Evolutionary conservation across 768 basidiomycete species (phyloP).

Genomic region (Sarcodon aspratus): DNA sequence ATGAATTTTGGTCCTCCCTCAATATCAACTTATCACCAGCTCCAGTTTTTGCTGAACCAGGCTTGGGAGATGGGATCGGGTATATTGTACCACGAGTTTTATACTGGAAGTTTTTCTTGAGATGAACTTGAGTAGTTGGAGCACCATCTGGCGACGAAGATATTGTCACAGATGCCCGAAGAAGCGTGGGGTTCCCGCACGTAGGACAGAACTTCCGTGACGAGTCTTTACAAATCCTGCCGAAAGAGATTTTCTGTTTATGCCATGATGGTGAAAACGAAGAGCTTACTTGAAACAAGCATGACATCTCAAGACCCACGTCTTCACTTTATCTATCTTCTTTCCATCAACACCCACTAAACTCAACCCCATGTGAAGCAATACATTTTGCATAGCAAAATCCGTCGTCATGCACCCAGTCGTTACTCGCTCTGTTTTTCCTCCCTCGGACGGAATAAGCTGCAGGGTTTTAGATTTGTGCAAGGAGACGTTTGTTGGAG

Average conservation of each 20-base stretch:
- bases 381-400: constrained; percentile 98
- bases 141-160: constrained; percentile 52
- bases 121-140: constrained; percentile 76
- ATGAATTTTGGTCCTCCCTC: constrained; percentile 88
- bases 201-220: constrained; percentile 96
- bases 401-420: constrained; percentile 96
- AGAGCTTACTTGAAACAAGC: constrained; percentile 93
- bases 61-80: constrained; percentile 83
- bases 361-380: constrained; percentile 88
- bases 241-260: neutral
- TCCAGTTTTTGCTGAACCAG: constrained; percentile 78
- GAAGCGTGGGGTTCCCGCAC: constrained; percentile 85
- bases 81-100: constrained; percentile 84
- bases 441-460: constrained; percentile 53
- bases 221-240: constrained; percentile 89
- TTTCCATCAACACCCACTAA: constrained; percentile 87
- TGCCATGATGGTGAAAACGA: neutral
- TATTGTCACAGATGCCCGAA: constrained; percentile 87
- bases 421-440: constrained; percentile 32
- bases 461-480: constrained; percentile 86
- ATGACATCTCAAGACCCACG: constrained; percentile 93
- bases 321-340: constrained; percentile 83
- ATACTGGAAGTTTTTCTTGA: constrained; percentile 95
- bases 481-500: constrained; percentile 70
- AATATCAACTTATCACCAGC: constrained; percentile 76